These are phyloP conservation scores for Inga laurina DNA, from an alignment of 306 rosid genomes.

Conservation along the genomic window DNA sequence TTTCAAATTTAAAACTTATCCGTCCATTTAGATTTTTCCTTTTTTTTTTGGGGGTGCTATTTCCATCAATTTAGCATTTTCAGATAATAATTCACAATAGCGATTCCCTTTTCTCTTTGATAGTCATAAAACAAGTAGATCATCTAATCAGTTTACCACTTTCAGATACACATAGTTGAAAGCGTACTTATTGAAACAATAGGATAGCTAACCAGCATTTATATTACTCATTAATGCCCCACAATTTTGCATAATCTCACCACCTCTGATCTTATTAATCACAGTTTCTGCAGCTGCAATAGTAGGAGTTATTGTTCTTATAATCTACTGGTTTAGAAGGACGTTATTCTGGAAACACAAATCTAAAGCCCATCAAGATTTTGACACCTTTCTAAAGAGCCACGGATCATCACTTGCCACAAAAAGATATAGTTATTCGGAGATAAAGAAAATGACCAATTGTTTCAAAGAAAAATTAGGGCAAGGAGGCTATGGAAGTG, in stretches of 20 bases:
- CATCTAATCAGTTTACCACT: no score
- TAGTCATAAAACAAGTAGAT: no score
- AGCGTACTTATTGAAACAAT: background rate
- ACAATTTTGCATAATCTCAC: background rate
- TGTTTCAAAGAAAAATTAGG: constrained; percentile 36
- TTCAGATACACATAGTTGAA: background rate
- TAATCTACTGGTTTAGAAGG: constrained; percentile 5
- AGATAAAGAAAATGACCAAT: constrained; percentile 36
- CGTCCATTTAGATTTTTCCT: no score
- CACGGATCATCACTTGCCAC: constrained; percentile 13
- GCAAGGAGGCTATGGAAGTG: constrained; percentile 40
- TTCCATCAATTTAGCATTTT: no score
- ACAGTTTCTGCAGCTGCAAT: background rate
- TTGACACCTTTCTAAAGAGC: constrained; percentile 12
- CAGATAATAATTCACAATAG: no score
- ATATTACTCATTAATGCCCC: background rate
- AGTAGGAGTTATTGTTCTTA: background rate
- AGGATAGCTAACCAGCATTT: background rate
- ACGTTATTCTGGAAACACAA: background rate
- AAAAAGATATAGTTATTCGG: constrained; percentile 22
- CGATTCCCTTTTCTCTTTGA: no score
- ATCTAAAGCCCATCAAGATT: background rate
- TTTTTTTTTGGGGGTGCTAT: no score
- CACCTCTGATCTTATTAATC: background rate
- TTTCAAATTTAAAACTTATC: no score